phyloP scores from a whole-genome alignment of 345 rosid species.

The Tarenaya hassleriana region DNA sequence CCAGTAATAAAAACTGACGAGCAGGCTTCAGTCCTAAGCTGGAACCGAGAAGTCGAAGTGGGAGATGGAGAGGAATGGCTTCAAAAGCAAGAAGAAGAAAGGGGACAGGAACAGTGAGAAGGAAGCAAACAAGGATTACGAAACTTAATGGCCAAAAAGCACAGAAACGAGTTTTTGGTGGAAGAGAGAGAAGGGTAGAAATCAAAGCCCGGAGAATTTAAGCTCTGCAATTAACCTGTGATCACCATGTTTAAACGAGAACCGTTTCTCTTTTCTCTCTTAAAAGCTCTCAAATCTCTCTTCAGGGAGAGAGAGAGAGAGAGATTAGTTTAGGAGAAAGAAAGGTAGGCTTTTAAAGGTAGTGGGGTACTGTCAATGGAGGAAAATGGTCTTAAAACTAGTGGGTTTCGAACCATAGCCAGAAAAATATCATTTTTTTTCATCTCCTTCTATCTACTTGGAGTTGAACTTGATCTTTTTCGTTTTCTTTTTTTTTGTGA shows the following conservation, averaged over 20 bases:
- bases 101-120: constrained; percentile 27
- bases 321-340: constrained; percentile 19
- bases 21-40: constrained; percentile 20
- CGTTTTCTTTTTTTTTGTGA: too few relatives aligned
- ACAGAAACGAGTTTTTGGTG: constrained; percentile 24
- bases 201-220: too few relatives aligned
- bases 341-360: constrained; percentile 20
- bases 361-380: constrained; percentile 29
- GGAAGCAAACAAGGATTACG: constrained; percentile 29
- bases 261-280: constrained; percentile 13
- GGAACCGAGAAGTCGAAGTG: constrained; percentile 14
- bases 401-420: constrained; percentile 28
- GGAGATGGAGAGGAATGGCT: constrained; percentile 25
- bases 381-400: constrained; percentile 29
- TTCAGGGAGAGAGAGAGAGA: constrained; percentile 11
- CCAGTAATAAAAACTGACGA: not conserved
- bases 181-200: constrained; percentile 30
- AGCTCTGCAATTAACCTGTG: constrained; percentile 14
- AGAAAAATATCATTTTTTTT: constrained; percentile 12
- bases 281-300: constrained; percentile 7
- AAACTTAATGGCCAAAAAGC: constrained; percentile 19
- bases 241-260: constrained; percentile 24
- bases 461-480: too few relatives aligned
- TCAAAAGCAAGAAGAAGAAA: constrained; percentile 31
- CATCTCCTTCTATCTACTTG: too few relatives aligned